These are phyloP conservation scores for Leishmania braziliensis DNA, from an alignment of 208 protist species.

Conservation along the genomic window DNA sequence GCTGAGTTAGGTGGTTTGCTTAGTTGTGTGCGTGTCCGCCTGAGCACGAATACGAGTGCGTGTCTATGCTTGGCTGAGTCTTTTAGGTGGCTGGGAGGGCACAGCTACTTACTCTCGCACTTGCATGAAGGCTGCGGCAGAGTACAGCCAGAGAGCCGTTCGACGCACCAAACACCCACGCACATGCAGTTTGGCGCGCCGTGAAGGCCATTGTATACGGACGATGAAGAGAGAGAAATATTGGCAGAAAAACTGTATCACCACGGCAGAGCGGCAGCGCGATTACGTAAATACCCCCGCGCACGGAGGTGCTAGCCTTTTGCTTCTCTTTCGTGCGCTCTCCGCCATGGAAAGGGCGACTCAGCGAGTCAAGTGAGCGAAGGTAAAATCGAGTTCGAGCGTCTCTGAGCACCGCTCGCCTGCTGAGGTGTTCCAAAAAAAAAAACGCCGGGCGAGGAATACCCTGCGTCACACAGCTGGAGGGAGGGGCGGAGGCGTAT, in stretches of 20 bases:
- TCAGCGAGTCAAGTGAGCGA: background rate
- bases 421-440: too few relatives aligned
- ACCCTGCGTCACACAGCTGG: too few relatives aligned
- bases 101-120: background rate
- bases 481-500: background rate
- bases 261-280: background rate
- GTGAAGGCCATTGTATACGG: background rate
- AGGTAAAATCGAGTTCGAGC: background rate
- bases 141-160: background rate
- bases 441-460: too few relatives aligned
- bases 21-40: background rate
- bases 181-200: background rate
- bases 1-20: background rate
- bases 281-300: background rate
- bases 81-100: background rate
- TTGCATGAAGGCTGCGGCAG: background rate
- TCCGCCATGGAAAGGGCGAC: background rate
- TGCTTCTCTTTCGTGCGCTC: background rate
- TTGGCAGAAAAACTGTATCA: background rate
- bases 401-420: too few relatives aligned
- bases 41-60: background rate
- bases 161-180: background rate
- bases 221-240: background rate
- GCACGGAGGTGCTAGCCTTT: background rate
- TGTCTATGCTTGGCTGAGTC: background rate